Conservation (phyloP, 352 stramenopile species). For the Globisporangium nagaii region DNA sequence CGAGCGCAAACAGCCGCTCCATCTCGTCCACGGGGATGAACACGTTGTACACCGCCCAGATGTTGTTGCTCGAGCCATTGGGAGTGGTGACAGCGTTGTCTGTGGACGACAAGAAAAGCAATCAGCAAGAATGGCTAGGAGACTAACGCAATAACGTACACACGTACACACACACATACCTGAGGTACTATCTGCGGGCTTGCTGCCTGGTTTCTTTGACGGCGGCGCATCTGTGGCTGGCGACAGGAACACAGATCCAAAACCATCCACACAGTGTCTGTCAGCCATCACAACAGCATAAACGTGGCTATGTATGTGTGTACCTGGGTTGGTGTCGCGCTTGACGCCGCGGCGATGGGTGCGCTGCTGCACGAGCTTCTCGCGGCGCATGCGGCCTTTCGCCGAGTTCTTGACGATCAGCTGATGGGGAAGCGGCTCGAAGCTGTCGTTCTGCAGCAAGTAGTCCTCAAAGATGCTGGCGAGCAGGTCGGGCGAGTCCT, state of each 20-base stretch:
- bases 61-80: neutral
- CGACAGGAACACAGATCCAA: neutral
- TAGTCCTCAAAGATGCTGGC: constrained; percentile 51
- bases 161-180: neutral
- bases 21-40: constrained; percentile 16
- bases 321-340: constrained; percentile 15
- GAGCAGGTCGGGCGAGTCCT: constrained; percentile 40
- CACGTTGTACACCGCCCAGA: constrained; percentile 14
- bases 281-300: neutral
- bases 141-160: too few relatives aligned
- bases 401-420: constrained; percentile 48
- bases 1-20: constrained; percentile 8
- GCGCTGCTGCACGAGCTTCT: constrained; percentile 25
- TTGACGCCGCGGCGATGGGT: constrained; percentile 16
- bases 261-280: neutral
- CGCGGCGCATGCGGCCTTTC: constrained; percentile 20
- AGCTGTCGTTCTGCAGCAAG: constrained; percentile 34
- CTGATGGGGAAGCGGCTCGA: constrained; percentile 44
- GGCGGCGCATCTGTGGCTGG: constrained; percentile 4
- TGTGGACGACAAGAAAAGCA: neutral
- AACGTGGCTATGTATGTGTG: neutral
- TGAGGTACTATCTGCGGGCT: constrained; percentile 5
- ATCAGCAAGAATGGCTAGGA: neutral
- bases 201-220: constrained; percentile 7
- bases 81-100: neutral